These are phyloP conservation scores for Fonsecaea monophora DNA, from an alignment of 2,329 filamentous ascomycete genomes.

Conservation along the genomic window DNA sequence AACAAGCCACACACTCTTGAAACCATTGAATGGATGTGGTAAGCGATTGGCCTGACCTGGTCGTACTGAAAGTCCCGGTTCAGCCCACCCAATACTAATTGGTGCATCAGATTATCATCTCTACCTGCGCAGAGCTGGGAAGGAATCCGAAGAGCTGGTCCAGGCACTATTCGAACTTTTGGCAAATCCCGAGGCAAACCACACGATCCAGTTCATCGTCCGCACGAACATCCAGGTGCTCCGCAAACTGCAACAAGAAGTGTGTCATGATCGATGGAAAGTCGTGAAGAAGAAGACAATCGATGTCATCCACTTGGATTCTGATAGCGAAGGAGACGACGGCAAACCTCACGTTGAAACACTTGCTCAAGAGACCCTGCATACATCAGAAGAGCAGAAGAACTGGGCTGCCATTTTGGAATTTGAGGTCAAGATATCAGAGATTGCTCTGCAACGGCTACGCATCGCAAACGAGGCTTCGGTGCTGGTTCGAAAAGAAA, in stretches of 20 bases:
- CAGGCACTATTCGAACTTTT: conserved; percentile 4
- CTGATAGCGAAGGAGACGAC: background rate
- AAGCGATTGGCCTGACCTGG: background rate
- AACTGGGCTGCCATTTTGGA: background rate
- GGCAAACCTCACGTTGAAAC: background rate
- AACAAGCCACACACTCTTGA: background rate
- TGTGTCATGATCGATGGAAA: background rate
- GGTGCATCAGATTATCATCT: conserved; percentile 9
- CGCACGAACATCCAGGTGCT: conserved; percentile 13
- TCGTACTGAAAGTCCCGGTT: background rate
- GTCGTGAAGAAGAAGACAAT: background rate
- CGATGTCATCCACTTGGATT: background rate
- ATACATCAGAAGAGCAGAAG: background rate
- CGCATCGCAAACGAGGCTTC: background rate
- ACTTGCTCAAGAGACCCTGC: background rate
- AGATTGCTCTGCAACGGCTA: conserved; percentile 4
- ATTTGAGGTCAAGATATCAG: background rate
- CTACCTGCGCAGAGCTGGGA: background rate
- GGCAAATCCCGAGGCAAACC: conserved; percentile 7
- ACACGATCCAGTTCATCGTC: conserved; percentile 9
- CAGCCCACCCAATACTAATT: background rate
- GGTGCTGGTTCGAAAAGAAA: background rate
- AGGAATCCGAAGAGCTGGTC: background rate
- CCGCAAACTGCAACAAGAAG: background rate
- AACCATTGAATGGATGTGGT: conserved; percentile 8